Percentiles rank a stretch among this genome's conserved stretches.
Evolutionary conservation across 2,329 filamentous ascomycete genomes (phyloP).

Genomic region (Coniella lustricola): DNA sequence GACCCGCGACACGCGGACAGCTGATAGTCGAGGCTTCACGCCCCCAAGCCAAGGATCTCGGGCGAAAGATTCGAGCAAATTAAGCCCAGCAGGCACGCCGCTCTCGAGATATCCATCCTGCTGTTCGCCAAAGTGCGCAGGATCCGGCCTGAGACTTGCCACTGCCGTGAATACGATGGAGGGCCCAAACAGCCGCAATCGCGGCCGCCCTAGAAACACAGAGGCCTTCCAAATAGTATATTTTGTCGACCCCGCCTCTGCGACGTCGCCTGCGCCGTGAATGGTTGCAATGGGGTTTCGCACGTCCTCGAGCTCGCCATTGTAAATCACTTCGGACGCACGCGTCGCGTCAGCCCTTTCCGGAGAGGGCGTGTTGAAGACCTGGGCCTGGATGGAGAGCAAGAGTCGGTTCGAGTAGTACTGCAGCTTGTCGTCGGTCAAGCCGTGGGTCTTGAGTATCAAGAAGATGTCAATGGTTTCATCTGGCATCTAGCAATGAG

Average conservation of each 20-base stretch:
- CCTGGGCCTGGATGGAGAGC: constrained; percentile 60
- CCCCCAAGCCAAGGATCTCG: constrained; percentile 57
- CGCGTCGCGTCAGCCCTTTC: constrained; percentile 39
- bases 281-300: constrained; percentile 45
- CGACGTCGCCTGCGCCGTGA: constrained; percentile 30
- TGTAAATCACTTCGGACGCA: constrained; percentile 54
- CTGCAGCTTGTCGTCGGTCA: constrained; percentile 49
- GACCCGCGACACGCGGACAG: constrained; percentile 66
- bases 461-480: constrained; percentile 65
- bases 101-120: constrained; percentile 62
- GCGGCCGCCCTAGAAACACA: constrained; percentile 50
- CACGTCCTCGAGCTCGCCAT: constrained; percentile 41
- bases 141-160: constrained; percentile 51
- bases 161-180: constrained; percentile 57
- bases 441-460: constrained; percentile 57
- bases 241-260: constrained; percentile 23
- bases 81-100: constrained; percentile 61
- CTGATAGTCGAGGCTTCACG: constrained; percentile 60
- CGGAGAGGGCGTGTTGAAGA: constrained; percentile 48
- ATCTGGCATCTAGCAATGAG: constrained; percentile 55
- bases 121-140: constrained; percentile 32
- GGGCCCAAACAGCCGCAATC: constrained; percentile 60
- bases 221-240: constrained; percentile 55
- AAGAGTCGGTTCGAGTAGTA: constrained; percentile 56
- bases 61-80: constrained; percentile 68